Evolutionary conservation across 2,329 filamentous ascomycete genomes (phyloP).

Genomic region (Fusarium palustre): DNA sequence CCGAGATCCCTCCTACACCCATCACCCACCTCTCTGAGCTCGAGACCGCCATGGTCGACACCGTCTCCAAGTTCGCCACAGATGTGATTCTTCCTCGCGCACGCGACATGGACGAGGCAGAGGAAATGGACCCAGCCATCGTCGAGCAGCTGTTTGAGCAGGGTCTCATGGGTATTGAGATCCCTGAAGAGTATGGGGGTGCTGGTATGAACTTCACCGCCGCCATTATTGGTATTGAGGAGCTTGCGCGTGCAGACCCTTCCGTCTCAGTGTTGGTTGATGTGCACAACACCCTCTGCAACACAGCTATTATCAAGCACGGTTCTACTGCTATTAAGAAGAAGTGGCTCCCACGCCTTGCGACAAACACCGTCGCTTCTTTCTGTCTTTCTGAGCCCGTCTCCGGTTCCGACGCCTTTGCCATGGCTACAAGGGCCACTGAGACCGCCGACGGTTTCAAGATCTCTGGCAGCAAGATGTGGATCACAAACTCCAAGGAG

Average conservation of each 20-base stretch:
- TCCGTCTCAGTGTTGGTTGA: conserved; percentile 95
- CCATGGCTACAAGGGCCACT: conserved; percentile 88
- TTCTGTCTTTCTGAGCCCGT: conserved; percentile 95
- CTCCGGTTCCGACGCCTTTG: conserved; percentile 95
- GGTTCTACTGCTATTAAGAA: conserved; percentile 81
- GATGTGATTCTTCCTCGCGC: conserved; percentile 91
- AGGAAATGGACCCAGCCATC: conserved; percentile 88
- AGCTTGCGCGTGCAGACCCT: conserved; percentile 92
- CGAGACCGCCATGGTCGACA: conserved; percentile 88
- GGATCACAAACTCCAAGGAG: conserved; percentile 98
- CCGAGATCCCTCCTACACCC: conserved; percentile 86
- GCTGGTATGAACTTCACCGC: conserved; percentile 99
- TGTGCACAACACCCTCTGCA: conserved; percentile 98
- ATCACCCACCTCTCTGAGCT: conserved; percentile 94
- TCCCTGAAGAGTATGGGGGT: conserved; percentile 95
- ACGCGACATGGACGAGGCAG: conserved; percentile 97
- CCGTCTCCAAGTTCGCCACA: conserved; percentile 89
- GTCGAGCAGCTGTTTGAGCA: conserved; percentile 97
- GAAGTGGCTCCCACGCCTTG: conserved; percentile 88
- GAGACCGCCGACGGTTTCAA: conserved; percentile 86
- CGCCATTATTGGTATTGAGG: conserved; percentile 96
- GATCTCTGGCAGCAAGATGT: conserved; percentile 97
- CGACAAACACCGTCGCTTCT: conserved; percentile 89
- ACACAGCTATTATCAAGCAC: conserved; percentile 90
- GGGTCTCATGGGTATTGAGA: conserved; percentile 96